Evolutionary conservation across 2,329 filamentous ascomycete genomes (phyloP).

Genomic region (Stenocarpella maydis): DNA sequence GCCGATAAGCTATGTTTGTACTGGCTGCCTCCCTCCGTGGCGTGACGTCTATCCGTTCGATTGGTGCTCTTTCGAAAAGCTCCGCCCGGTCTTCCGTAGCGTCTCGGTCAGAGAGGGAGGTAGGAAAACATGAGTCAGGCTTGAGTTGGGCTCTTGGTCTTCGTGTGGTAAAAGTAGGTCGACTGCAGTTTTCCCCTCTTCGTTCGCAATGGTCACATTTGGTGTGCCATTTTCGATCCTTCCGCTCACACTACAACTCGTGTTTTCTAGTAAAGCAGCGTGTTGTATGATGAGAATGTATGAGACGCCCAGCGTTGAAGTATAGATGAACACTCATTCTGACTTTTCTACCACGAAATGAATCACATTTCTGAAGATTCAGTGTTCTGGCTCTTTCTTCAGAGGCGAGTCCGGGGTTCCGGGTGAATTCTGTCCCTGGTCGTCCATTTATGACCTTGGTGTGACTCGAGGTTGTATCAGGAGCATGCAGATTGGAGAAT

Average conservation of each 20-base stretch:
- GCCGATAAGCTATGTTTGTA: neutral
- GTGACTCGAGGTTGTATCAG: neutral
- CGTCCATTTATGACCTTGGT: neutral
- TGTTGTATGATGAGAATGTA: no score
- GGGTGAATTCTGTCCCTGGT: neutral
- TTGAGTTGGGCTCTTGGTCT: neutral
- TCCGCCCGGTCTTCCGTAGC: neutral
- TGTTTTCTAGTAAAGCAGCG: neutral
- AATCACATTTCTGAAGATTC: constrained; percentile 1
- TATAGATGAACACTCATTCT: neutral
- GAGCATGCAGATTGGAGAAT: neutral
- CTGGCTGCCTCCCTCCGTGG: no score
- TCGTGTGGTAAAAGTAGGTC: neutral
- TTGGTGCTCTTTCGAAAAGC: neutral
- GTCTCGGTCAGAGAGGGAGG: no score
- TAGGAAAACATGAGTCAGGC: no score
- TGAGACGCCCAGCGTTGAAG: neutral
- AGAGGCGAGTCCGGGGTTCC: neutral
- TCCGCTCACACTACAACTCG: neutral
- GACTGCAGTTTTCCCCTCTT: neutral
- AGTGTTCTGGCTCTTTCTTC: neutral
- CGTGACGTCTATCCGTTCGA: neutral
- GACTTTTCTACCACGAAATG: neutral
- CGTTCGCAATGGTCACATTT: neutral
- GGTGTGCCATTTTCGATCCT: neutral